Percentiles rank a stretch among this genome's conserved stretches.
These are phyloP conservation scores for Exutisphaerella laricina DNA, from an alignment of 2,329 filamentous ascomycete species.

Conservation along the genomic window DNA sequence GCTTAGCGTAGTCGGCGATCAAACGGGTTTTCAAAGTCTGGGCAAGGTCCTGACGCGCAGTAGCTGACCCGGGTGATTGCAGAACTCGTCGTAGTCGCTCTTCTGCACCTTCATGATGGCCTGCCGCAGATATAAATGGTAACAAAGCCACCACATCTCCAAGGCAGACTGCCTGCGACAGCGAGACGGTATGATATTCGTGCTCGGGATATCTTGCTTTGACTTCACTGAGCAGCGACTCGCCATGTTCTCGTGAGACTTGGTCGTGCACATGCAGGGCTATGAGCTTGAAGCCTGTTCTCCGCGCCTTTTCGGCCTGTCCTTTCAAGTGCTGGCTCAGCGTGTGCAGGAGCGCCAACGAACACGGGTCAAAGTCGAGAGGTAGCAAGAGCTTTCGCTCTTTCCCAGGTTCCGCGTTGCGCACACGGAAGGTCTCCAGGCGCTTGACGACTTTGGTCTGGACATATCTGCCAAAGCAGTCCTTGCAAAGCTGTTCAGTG, in stretches of 20 bases:
- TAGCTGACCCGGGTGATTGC: constrained; percentile 46
- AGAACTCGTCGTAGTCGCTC: constrained; percentile 10
- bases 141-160: constrained; percentile 13
- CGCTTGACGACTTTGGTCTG: constrained; percentile 75
- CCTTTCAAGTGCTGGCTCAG: constrained; percentile 63
- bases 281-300: constrained; percentile 62
- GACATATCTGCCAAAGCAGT: constrained; percentile 75
- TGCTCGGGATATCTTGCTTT: constrained; percentile 60
- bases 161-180: constrained; percentile 14
- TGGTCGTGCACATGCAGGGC: constrained; percentile 45
- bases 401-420: constrained; percentile 39
- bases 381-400: constrained; percentile 63
- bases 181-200: constrained; percentile 14
- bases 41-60: constrained; percentile 68
- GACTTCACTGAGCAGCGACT: constrained; percentile 35
- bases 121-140: neutral
- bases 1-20: constrained; percentile 59
- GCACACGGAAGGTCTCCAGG: constrained; percentile 58
- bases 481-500: constrained; percentile 55
- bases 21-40: constrained; percentile 66
- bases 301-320: constrained; percentile 59
- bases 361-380: constrained; percentile 77
- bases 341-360: constrained; percentile 68
- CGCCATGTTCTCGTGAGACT: constrained; percentile 36
- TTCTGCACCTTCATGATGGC: neutral